phyloP scores from a whole-genome alignment of 306 rosid genomes.

The Lotus japonicus region DNA sequence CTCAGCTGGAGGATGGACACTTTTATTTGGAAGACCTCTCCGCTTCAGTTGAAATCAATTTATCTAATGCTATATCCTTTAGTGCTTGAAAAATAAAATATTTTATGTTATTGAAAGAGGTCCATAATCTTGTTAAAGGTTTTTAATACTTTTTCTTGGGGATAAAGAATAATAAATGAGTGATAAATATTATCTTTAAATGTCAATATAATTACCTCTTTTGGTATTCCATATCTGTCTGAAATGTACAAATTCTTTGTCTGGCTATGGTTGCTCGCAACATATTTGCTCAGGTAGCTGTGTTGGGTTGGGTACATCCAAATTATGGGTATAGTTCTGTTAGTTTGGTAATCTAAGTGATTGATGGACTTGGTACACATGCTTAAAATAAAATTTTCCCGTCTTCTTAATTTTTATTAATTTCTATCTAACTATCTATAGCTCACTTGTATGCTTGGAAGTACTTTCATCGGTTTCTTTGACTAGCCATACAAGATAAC shows the following conservation, averaged over 20 bases:
- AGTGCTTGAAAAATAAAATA: neutral
- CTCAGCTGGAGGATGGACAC: constrained; percentile 86
- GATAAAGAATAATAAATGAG: neutral
- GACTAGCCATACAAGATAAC: constrained; percentile 85
- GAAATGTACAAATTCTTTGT: neutral
- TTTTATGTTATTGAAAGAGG: constrained; percentile 8
- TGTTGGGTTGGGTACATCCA: neutral
- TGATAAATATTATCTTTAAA: neutral
- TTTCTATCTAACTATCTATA: constrained; percentile 1
- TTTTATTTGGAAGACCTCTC: constrained; percentile 84
- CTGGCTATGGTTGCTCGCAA: neutral
- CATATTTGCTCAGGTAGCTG: neutral
- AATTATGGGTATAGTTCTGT: neutral
- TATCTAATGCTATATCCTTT: constrained; percentile 86
- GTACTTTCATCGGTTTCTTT: constrained; percentile 41
- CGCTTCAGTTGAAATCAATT: constrained; percentile 68
- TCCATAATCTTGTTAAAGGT: neutral
- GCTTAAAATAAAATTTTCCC: neutral
- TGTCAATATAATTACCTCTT: neutral
- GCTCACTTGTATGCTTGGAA: neutral
- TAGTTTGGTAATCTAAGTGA: constrained; percentile 2
- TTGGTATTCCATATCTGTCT: neutral
- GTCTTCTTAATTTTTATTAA: neutral
- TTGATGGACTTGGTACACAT: constrained; percentile 2
- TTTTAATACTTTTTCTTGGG: neutral